Conservation (phyloP, 176 grass and related monocot species). For the Cenchrus fungigraminus region DNA sequence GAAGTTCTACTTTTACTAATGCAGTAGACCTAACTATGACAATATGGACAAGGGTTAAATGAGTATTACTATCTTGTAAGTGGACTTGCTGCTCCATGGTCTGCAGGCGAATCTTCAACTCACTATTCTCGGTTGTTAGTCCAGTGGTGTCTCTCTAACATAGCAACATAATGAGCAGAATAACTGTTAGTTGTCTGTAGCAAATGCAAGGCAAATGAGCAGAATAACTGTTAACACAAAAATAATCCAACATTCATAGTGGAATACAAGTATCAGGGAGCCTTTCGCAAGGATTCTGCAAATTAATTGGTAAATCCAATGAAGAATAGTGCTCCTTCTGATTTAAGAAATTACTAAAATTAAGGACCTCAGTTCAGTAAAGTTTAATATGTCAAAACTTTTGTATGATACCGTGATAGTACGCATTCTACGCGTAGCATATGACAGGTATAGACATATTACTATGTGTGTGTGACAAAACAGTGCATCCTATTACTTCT, state of each 20-base stretch:
- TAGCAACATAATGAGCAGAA: conserved; percentile 32
- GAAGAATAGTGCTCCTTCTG: neutral
- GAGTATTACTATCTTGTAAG: conserved; percentile 76
- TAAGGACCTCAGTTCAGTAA: neutral
- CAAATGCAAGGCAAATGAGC: neutral
- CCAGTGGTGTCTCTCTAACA: conserved; percentile 75
- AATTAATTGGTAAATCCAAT: conserved; percentile 12
- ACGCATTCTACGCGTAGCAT: too few species aligned
- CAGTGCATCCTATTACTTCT: neutral
- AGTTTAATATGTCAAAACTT: conserved; percentile 13
- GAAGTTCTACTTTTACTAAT: neutral
- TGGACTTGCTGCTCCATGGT: conserved; percentile 72
- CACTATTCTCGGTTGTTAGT: conserved; percentile 68
- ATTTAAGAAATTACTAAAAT: neutral
- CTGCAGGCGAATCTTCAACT: conserved; percentile 67
- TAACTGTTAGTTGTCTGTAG: conserved; percentile 33
- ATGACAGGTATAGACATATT: too few species aligned
- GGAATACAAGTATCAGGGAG: neutral
- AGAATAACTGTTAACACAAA: neutral
- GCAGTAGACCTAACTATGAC: conserved; percentile 3
- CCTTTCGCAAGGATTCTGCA: neutral
- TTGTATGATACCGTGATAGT: neutral
- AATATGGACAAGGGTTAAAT: neutral
- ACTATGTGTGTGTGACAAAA: too few species aligned
- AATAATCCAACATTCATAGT: neutral